Evolutionary conservation across 768 basidiomycete species (phyloP), one percentile per base, ranked within the genome.

Genomic region (Terana coerulea): DNA sequence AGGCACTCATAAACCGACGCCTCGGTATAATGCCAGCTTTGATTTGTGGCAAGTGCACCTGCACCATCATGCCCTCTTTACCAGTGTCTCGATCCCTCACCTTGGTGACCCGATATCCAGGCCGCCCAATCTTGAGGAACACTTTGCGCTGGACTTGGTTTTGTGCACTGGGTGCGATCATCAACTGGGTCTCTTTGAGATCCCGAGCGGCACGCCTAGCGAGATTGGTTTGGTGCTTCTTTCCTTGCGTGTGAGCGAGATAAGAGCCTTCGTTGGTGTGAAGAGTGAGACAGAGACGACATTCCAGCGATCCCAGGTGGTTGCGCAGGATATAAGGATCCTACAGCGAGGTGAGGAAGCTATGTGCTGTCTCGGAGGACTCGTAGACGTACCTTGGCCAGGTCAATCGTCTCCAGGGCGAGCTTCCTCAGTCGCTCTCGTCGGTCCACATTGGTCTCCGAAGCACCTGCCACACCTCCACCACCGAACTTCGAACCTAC

Each of bases 221-320:
- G 46, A 99, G 83, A 66, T 98, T 98, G 3, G 95, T 98, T 67
- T 98, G 97, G 67, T 98, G 97, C 66, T 98, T 99, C 75, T 98
- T 99, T 19, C 97, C 97, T 73, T 98, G 97, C 0, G 97, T 99
- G 62, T 99, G 97, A 0, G 97, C 97, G 42, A 99, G 87, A 67
- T 98, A 98, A 12, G 95, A 97, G 17, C 97, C 97, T 71, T 99
- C 97, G 62, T 98, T 98, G n/a, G 95, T 98, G 72, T 99, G 97
- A 10, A 99, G 80, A 0, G 97, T 99, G 41, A 99, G 73, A 68
- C 97, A 98, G 25, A 99, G 80, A 62, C 95, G 91, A 74, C 97
- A 99, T 81, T 98, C 95, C 35, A 98, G 82, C 8, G 95, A 98
- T 35, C 97, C 97, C 52, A 99, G 80, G 69, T 99, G 97, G 68